Evolutionary conservation across 2,329 filamentous ascomycete species (phyloP), one percentile per base, ranked within the genome.

Genomic region (Phialemonium atrogriseum): DNA sequence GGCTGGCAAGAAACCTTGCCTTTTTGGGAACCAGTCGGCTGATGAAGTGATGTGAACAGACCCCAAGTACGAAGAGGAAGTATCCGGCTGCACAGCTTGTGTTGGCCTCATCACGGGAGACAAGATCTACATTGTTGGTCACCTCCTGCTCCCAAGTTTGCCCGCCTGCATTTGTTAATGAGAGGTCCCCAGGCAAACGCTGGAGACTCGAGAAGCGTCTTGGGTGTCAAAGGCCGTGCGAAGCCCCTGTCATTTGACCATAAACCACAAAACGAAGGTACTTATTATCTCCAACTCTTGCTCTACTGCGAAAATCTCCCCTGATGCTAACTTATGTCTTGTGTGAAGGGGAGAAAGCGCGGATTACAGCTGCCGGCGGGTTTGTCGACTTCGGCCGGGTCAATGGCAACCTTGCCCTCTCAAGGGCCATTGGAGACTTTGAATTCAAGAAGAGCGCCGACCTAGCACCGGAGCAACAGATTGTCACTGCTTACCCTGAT

Each of bases 391-490:
- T 96, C 55, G 91, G 91, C 42, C 84, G 91, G 54, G 91, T 98
- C 49, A 98, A 98, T 58, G 91, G 91, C 56, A 98, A 98, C 60
- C 77, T 98, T 27, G 91, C 91, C 27, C 70, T 98, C 40, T 98
- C 91, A 40, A 84, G 91, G 59, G 91, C 91, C 48, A 95, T 98
- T 59, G 91, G 91, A 48, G 91, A 98, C 59, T 98, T 98, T 54
- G 91, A 98, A 58, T 98, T 98, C 74, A 98, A 98, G 74, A 96
- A 96, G 73, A 94, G 87, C 58, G 84, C 89, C 47, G 88, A 95
- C 53, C 77, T 98, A 28, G 80, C 89, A 4, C 91, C 91, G n/a
- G 91, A 98, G 65, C 85, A 94, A 55, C 91, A 98, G 61, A 96
- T 98, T 45, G 91, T 98, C 25, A 98, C 91, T 11, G 91, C 91